Base-by-base conservation (phyloP, 371 early-diverging fungal genomes). In the Nematocida ausubeli region DNA sequence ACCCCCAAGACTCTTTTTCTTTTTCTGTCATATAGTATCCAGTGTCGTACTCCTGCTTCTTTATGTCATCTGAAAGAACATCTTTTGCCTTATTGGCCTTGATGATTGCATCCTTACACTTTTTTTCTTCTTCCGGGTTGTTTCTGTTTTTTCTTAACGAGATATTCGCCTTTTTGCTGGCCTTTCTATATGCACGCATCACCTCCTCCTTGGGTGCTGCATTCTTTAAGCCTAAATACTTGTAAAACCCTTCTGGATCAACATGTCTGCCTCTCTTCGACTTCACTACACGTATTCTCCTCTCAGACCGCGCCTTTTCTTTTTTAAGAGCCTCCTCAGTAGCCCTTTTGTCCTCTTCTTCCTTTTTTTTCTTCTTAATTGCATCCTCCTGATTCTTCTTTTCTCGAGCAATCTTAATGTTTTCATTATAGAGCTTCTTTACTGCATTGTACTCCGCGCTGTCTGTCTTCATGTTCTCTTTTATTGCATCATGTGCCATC, bases 41-140 rank as follows among this genome's bases (percentile, higher is more conserved):
- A n/a, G 51, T 78, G 70, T 85, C 83, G 56, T 85, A 85, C 80
- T 83, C 57, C 30, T 80, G 56, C 44, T 81, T 82, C 55, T 81
- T 78, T 19, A 81, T 58, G 14, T 37, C 19, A 52, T 82, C 64
- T 16, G 51, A 30, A 35, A 85, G 80, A 24, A 83, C 78, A 5
- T 82, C 72, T 9, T 70, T 69, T 19, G 85, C 83, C 54, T 83
- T 82, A 56, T 85, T 85, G 9, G 71, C 30, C 35, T 64, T 14
- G 7, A 60, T 24, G 24, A 60, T 60, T 32, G 35, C 9, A 16
- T 71, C 37, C 70, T 67, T 40, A 37, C 49, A 19, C 60, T 70
- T 28, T 39, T 70, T 28, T 35, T 52, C 9, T 63, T 70, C 47
- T 35, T 71, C 16, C 26, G 51, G 24, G 42, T 63, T 35, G 50